phyloP scores from a whole-genome alignment of 352 stramenopile species.

The Phytophthora sp. region DNA sequence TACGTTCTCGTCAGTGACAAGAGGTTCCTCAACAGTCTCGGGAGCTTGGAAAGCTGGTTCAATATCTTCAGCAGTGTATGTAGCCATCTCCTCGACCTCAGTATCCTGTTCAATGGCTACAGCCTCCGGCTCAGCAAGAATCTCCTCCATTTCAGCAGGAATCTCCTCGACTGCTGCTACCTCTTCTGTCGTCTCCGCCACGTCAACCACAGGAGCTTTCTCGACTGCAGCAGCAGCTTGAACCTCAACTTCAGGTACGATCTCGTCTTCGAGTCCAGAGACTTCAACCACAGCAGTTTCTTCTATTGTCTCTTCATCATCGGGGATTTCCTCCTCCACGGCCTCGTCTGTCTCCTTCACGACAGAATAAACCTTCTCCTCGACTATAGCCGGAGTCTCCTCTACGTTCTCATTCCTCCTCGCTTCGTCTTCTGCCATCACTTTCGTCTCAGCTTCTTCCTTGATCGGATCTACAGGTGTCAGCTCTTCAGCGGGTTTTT shows the following conservation, averaged over 20 bases:
- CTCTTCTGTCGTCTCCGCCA: slow-evolving; percentile 3
- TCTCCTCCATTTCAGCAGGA: slow-evolving; percentile 11
- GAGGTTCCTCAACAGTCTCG: slow-evolving; percentile 2
- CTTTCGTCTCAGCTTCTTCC: slow-evolving; percentile 11
- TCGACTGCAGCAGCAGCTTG: neutral
- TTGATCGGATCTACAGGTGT: neutral
- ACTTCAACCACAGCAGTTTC: neutral
- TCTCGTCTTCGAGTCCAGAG: neutral
- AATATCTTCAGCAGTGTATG: neutral
- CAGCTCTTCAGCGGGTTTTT: neutral
- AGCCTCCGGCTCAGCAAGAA: neutral
- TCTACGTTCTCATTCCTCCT: slow-evolving; percentile 2
- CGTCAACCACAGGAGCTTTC: neutral
- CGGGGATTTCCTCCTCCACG: neutral
- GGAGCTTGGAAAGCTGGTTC: neutral
- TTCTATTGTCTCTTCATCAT: neutral
- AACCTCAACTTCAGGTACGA: neutral
- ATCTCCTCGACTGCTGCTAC: neutral
- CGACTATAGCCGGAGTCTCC: neutral
- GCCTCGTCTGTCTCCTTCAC: neutral
- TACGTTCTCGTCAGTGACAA: neutral
- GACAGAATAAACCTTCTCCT: neutral
- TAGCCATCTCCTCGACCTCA: neutral
- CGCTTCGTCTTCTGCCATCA: neutral
- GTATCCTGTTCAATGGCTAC: slow-evolving; percentile 2